Conservation (phyloP, 805 yeast genomes). For the Cyberlindnera mrakii region DNA sequence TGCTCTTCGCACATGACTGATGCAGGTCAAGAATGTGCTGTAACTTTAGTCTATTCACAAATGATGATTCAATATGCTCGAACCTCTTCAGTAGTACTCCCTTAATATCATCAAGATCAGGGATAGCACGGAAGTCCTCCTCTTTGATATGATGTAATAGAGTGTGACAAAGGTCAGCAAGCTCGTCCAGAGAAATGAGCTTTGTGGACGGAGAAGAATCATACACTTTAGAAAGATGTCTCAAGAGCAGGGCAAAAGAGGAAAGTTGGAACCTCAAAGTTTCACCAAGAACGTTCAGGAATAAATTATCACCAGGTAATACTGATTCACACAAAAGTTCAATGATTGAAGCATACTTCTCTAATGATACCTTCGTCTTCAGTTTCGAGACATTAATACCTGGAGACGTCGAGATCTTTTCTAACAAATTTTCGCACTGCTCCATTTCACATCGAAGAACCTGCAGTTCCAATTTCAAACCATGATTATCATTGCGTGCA, state of each 20-base stretch:
- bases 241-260: constrained; percentile 1
- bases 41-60: neutral
- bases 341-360: neutral
- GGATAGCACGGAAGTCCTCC: constrained; percentile 6
- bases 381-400: neutral
- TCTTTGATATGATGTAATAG: constrained; percentile 9
- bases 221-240: neutral
- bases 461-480: neutral
- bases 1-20: neutral
- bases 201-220: neutral
- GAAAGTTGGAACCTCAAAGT: neutral
- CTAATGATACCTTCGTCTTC: neutral
- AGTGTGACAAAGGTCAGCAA: constrained; percentile 1
- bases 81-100: neutral
- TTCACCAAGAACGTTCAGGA: constrained; percentile 2
- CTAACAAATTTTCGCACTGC: neutral
- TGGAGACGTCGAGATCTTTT: neutral
- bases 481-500: constrained; percentile 2
- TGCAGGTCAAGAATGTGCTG: neutral
- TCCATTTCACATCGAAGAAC: neutral
- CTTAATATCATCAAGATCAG: neutral
- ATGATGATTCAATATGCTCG: neutral
- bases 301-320: constrained; percentile 2
- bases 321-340: neutral
- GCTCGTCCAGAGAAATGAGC: neutral